phyloP scores from a whole-genome alignment of 768 basidiomycete genomes.

The Tylopilus sp. region DNA sequence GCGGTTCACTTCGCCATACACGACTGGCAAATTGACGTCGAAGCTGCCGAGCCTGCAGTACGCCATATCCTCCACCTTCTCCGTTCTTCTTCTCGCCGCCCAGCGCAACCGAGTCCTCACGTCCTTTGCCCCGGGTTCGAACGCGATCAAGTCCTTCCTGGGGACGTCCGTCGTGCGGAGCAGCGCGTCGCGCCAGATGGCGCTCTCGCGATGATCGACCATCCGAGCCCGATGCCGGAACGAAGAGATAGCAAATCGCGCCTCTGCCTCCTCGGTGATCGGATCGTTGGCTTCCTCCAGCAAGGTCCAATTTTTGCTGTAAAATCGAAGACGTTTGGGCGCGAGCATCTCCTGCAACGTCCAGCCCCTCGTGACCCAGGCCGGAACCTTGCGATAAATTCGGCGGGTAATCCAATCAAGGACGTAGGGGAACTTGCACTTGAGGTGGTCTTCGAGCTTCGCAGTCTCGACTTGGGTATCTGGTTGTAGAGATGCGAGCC shows the following conservation, averaged over 20 bases:
- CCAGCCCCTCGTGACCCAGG: constrained; percentile 26
- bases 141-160: constrained; percentile 4
- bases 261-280: constrained; percentile 10
- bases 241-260: constrained; percentile 8
- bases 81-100: constrained; percentile 28
- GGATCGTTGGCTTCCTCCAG: constrained; percentile 22
- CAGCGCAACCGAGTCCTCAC: constrained; percentile 22
- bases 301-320: constrained; percentile 23
- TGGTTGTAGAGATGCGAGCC: constrained; percentile 9
- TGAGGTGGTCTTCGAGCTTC: constrained; percentile 11
- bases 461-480: constrained; percentile 24
- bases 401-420: not conserved
- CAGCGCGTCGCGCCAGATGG: constrained; percentile 15
- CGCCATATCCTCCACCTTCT: constrained; percentile 27
- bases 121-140: constrained; percentile 15
- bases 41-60: constrained; percentile 32
- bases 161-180: constrained; percentile 15
- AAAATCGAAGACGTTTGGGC: constrained; percentile 27
- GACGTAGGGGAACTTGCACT: not conserved
- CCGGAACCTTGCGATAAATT: constrained; percentile 7
- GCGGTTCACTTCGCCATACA: constrained; percentile 27
- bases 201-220: constrained; percentile 15
- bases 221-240: constrained; percentile 21
- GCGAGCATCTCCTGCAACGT: constrained; percentile 28
- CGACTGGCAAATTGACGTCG: constrained; percentile 24